Evolutionary conservation across 495 filamentous ascomycete genomes (phyloP).

Genomic region (Patellaria atrata): DNA sequence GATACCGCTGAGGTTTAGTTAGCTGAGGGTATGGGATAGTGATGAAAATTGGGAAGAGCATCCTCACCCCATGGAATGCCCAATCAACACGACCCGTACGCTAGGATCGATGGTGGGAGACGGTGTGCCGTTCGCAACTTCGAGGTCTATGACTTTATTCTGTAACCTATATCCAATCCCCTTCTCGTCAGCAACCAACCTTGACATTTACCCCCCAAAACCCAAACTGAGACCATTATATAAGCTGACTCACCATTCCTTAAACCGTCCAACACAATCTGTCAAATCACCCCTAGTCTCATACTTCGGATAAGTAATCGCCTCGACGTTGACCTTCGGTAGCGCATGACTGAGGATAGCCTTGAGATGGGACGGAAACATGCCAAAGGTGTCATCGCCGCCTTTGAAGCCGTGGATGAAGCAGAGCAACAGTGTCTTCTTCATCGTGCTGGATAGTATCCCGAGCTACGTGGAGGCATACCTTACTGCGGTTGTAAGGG

Average conservation of each 20-base stretch:
- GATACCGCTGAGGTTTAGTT: conserved; percentile 67
- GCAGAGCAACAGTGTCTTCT: conserved; percentile 76
- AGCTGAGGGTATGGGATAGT: conserved; percentile 2
- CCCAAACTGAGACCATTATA: not conserved
- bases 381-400: conserved; percentile 72
- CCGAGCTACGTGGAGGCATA: too few relatives aligned
- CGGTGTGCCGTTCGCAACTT: conserved; percentile 67
- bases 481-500: too few relatives aligned
- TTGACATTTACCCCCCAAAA: not conserved
- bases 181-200: too few relatives aligned
- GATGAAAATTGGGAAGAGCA: not conserved
- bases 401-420: conserved; percentile 99
- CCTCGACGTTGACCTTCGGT: conserved; percentile 55
- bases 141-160: conserved; percentile 85
- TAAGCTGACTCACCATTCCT: conserved; percentile 54
- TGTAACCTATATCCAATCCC: conserved; percentile 68
- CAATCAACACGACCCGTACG: conserved; percentile 70
- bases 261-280: conserved; percentile 64
- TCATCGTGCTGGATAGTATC: too few relatives aligned
- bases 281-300: conserved; percentile 81
- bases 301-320: conserved; percentile 73
- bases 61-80: conserved; percentile 73
- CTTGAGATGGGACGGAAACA: conserved; percentile 61
- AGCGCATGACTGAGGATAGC: conserved; percentile 53
- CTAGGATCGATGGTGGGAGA: conserved; percentile 81